phyloP scores from a whole-genome alignment of 257 asterid genomes.

The Nicotiana knightiana region DNA sequence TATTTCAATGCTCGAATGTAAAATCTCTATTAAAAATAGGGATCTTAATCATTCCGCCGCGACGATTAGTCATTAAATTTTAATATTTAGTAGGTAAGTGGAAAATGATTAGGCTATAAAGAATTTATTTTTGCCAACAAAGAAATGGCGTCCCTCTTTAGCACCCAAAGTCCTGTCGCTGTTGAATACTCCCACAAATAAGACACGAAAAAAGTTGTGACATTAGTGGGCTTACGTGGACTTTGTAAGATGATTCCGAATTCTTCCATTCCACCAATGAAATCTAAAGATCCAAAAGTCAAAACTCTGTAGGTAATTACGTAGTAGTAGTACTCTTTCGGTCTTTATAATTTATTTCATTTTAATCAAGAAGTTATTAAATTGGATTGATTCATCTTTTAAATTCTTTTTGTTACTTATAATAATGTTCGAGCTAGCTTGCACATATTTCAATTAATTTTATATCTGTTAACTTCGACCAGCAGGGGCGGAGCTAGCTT shows the following conservation, averaged over 20 bases:
- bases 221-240: conserved; percentile 8
- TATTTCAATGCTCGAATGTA: no score
- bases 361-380: no score
- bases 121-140: conserved; percentile 4
- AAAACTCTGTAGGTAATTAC: background rate
- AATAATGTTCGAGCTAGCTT: no score
- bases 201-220: background rate
- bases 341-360: no score
- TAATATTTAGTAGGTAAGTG: conserved; percentile 19
- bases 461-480: accelerated
- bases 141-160: conserved; percentile 13
- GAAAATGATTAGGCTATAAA: background rate
- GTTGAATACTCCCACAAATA: background rate
- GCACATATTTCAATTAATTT: no score
- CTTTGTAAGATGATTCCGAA: background rate
- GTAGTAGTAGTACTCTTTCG: background rate
- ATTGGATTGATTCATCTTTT: no score
- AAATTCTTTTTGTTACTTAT: no score
- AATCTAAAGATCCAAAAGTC: background rate
- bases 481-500: no score
- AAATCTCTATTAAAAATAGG: no score
- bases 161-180: conserved; percentile 4
- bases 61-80: background rate
- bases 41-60: no score
- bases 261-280: background rate